Evolutionary conservation across 2,329 filamentous ascomycete species (phyloP), one percentile per base, ranked within the genome.

Genomic region (Sclerotinia subarctica): DNA sequence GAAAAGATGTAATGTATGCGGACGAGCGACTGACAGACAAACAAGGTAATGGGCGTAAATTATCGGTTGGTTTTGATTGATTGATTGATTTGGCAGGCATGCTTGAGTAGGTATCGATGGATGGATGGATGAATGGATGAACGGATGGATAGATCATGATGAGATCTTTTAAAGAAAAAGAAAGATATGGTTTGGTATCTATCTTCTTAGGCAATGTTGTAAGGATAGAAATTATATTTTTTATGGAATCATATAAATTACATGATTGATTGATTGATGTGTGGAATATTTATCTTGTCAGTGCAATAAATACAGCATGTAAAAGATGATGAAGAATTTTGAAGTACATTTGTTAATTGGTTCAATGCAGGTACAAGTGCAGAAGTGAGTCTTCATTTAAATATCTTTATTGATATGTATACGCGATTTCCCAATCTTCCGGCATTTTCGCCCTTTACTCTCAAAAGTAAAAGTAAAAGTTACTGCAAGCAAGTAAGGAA

Each of bases 11-110:
- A 62, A 62, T 62, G 13, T 62, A 35, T 29, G 57, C 29, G 15
- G 17, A 13, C 13, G 32, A 13, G 32, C 5, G 29, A 38, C 8
- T 2, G 38, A n/a, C 53, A 35, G 5, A n/a, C 10, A 46, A 38
- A n/a, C 58, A 51, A 38, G 49, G 58, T 29, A 26, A 38, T 24
- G 6, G 57, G 58, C 58, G 58, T 38, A 29, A 49, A 62, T 62
- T 10, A 49, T 49, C 44, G 58, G 58, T 24, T 38, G 58, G 58
- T 26, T 35, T 62, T 62, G 21, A 62, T 24, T 62, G 4, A 42
- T 62, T 62, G 21, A 62, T 24, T 62, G 13, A 42, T 42, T 60
- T 62, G 58, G 29, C n/a, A 26, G 58, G 58, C 35, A 60, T 62
- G 13, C 35, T 32, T 38, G 38, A 42, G 38, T 42, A 42, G 3